Percentiles rank a stretch among this genome's conserved stretches.
Evolutionary conservation across 2,329 filamentous ascomycete genomes (phyloP).

Genomic region (Sordariomycetes sp.): DNA sequence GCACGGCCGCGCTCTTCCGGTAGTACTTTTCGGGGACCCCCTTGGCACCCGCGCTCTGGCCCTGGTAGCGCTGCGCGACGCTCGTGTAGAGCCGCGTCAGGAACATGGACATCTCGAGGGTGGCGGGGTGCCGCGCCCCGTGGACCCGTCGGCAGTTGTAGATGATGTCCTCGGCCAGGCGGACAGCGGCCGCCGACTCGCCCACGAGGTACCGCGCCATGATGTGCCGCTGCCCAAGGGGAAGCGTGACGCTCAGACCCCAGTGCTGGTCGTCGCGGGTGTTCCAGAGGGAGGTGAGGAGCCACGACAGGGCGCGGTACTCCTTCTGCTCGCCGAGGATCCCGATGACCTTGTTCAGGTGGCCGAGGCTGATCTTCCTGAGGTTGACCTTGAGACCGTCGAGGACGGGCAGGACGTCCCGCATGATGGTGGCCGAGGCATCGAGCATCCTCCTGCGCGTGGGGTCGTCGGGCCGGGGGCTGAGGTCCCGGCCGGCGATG

Average conservation of each 20-base stretch:
- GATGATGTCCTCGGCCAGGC: constrained; percentile 12
- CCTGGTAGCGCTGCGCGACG: constrained; percentile 18
- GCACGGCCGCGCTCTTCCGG: constrained; percentile 19
- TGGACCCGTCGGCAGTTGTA: constrained; percentile 13
- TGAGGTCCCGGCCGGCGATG: constrained; percentile 20
- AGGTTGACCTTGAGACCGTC: constrained; percentile 25
- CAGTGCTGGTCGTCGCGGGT: constrained; percentile 10
- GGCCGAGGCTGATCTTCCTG: constrained; percentile 21
- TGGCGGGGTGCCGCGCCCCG: constrained; percentile 10
- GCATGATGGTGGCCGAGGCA: constrained; percentile 23
- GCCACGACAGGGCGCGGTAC: constrained; percentile 24
- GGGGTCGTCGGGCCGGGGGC: constrained; percentile 16
- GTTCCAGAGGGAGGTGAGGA: constrained; percentile 20
- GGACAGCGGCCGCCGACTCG: constrained; percentile 8
- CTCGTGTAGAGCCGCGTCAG: constrained; percentile 12
- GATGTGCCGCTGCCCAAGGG: constrained; percentile 10
- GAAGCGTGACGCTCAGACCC: constrained; percentile 7
- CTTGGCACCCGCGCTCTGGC: constrained; percentile 14
- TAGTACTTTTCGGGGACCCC: constrained; percentile 21
- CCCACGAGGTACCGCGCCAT: constrained; percentile 9
- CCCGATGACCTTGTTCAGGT: constrained; percentile 25
- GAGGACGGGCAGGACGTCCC: constrained; percentile 23
- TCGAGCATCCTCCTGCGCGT: constrained; percentile 23
- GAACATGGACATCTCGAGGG: constrained; percentile 11
- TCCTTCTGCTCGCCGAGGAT: constrained; percentile 29